Base-by-base conservation (phyloP, 2,329 filamentous ascomycete genomes). In the Ophiostoma ulmi region DNA sequence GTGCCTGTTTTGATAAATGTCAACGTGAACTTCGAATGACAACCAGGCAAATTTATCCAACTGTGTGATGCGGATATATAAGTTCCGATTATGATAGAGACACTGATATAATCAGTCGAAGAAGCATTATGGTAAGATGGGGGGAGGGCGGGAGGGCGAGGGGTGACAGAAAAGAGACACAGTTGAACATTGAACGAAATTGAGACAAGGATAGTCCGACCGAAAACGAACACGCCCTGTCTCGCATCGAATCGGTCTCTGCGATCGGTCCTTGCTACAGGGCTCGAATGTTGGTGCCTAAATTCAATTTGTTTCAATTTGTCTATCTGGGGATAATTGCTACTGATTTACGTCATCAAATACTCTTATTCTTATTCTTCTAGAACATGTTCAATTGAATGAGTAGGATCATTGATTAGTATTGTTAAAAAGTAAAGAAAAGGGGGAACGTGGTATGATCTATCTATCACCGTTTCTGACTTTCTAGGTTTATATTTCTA, bases 151-250 rank as follows among this genome's bases (percentile, higher is more conserved):
- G n/a, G 1, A 14, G 14, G 3, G 14, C 41, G 41, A 44, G 41
- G 41, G 41, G 17, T 44, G 39, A 44, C 2, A 44, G 39, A 14
- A 44, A 48, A 48, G 7, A 48, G 38, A 39, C 1, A 11, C 38
- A 26, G 38, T 39, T 1, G 38, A 39, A 39, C 6, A 39, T 20
- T 7, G 6, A n/a, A 10, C 38, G 38, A 48, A 48, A 48, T n/a
- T 48, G 44, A 48, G 44, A 48, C 44, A 48, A 20, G 44, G 17
- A 48, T n/a, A 58, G 52, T 58, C n/a, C 52, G 52, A 58, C 52
- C 52, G 52, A 58, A 26, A 58, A 26, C 52, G n/a, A 58, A 22
- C n/a, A 58, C 52, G 52, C 22, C 22, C 44, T 58, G 52, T 58
- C 22, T 58, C 52, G 52, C 52, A 58, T 58, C 44, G 44, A 48